A percentile compares a stretch with the other conserved stretches of the same genome.
Conservation (phyloP, 768 basidiomycete species). For the Amanita subjunquillea region DNA sequence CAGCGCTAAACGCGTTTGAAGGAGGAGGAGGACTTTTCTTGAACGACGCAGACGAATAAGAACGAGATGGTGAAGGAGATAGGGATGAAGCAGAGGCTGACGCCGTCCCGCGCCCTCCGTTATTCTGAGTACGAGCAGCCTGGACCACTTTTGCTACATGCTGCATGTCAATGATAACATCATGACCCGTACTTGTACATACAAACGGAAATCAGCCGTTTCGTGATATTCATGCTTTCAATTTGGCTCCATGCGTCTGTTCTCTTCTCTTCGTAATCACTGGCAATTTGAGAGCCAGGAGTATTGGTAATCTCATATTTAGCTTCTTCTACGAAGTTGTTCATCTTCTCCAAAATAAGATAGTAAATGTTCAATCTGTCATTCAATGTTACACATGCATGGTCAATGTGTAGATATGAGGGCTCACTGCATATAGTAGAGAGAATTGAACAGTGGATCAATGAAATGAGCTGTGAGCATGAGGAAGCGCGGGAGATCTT, state of each 20-base stretch:
- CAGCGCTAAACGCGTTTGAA: slow-evolving; percentile 21
- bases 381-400: slow-evolving; percentile 1
- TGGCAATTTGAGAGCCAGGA: slow-evolving; percentile 58
- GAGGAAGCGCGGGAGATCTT: slow-evolving; percentile 92
- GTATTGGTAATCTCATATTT: slow-evolving; percentile 67
- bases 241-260: slow-evolving; percentile 74
- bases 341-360: slow-evolving; percentile 88
- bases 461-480: slow-evolving; percentile 80
- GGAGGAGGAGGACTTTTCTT: slow-evolving; percentile 48
- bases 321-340: slow-evolving; percentile 67
- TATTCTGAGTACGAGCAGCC: slow-evolving; percentile 27
- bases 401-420: neutral
- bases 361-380: slow-evolving; percentile 87
- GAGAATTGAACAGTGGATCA: slow-evolving; percentile 95
- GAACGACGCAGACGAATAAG: slow-evolving; percentile 27
- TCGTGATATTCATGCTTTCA: slow-evolving; percentile 73
- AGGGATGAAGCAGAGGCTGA: slow-evolving; percentile 6
- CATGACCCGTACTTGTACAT: slow-evolving; percentile 19
- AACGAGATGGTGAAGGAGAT: slow-evolving; percentile 22
- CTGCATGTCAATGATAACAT: neutral
- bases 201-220: slow-evolving; percentile 83
- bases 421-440: slow-evolving; percentile 97
- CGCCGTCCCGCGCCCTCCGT: slow-evolving; percentile 13
- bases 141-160: slow-evolving; percentile 61
- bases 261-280: slow-evolving; percentile 72